These are phyloP conservation scores for Rhynchospora breviuscula DNA, from an alignment of 176 grass and related monocot species.

Conservation along the genomic window DNA sequence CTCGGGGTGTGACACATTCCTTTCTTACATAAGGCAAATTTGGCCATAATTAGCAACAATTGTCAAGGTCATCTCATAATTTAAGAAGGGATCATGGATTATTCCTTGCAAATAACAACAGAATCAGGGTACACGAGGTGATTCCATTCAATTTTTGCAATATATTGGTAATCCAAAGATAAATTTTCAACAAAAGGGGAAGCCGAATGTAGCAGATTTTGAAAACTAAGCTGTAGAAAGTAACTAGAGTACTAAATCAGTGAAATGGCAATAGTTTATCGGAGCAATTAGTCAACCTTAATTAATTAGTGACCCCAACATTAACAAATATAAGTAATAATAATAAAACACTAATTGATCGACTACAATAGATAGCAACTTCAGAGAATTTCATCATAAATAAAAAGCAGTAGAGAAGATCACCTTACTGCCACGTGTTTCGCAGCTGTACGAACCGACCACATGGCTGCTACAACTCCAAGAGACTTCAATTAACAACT, in stretches of 20 bases:
- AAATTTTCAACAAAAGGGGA: not conserved
- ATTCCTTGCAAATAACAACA: not conserved
- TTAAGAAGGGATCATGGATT: not conserved
- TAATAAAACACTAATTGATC: not conserved
- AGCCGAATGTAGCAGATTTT: not conserved
- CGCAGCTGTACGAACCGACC: slow-evolving; percentile 49
- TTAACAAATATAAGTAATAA: not conserved
- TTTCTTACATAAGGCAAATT: not conserved
- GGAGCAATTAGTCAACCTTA: not conserved
- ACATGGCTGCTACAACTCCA: slow-evolving; percentile 34
- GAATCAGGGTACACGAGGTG: not conserved
- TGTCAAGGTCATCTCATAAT: not conserved
- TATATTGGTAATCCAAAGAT: not conserved
- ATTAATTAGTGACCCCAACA: not conserved
- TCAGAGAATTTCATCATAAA: no score
- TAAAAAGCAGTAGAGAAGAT: not conserved
- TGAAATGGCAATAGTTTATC: not conserved
- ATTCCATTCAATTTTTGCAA: not conserved
- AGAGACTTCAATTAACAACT: not conserved
- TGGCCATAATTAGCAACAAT: not conserved
- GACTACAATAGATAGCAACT: no score
- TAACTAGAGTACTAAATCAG: not conserved
- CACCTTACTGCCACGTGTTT: slow-evolving; percentile 39
- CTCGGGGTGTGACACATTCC: no score
- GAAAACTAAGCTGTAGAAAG: not conserved